phyloP scores from a whole-genome alignment of 495 filamentous ascomycete genomes.

The Choiromyces venosus region DNA sequence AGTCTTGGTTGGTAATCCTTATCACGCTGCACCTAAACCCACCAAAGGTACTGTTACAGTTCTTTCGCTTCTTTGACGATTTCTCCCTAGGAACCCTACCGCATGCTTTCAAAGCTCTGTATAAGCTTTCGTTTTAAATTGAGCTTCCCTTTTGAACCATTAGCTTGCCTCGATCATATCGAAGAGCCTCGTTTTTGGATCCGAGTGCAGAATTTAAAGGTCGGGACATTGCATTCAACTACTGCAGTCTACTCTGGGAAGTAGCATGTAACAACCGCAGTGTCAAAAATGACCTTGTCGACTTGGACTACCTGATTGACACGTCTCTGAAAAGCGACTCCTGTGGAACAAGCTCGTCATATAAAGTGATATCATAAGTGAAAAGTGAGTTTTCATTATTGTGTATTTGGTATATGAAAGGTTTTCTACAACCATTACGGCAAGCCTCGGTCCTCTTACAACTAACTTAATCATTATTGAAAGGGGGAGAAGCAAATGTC shows the following conservation, averaged over 20 bases:
- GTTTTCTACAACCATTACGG: background rate
- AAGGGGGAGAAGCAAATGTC: background rate
- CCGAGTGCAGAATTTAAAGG: background rate
- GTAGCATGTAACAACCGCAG: too few relatives aligned
- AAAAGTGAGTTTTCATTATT: too few relatives aligned
- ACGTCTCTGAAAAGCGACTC: background rate
- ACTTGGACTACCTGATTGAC: background rate
- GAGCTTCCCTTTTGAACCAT: background rate
- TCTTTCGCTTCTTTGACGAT: background rate
- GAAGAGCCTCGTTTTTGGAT: background rate
- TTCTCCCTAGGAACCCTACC: background rate
- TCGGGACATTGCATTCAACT: background rate
- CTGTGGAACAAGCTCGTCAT: background rate
- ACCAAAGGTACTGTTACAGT: background rate
- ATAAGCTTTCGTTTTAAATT: background rate
- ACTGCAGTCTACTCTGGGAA: background rate
- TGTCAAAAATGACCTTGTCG: background rate
- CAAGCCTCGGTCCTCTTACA: background rate
- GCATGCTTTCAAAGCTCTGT: background rate
- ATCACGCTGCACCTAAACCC: background rate
- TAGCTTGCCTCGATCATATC: background rate
- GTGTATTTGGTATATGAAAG: background rate
- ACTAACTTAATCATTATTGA: background rate
- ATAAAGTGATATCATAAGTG: background rate
- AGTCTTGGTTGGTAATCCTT: background rate